Percentiles rank a stretch among this genome's conserved stretches.
Conservation (phyloP, 768 basidiomycete species). For the Leccinum subgranulosum region DNA sequence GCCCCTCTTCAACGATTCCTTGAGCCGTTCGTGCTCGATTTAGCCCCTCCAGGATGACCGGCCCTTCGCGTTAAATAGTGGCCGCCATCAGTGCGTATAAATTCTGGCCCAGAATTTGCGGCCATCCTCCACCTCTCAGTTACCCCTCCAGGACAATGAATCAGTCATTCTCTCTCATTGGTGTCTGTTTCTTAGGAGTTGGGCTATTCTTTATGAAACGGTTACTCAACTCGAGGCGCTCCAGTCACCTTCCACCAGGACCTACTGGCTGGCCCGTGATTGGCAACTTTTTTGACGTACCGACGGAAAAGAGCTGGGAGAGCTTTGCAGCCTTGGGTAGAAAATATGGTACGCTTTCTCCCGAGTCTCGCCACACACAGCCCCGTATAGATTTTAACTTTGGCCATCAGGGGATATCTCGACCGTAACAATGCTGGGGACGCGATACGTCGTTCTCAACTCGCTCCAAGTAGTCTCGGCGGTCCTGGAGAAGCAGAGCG, state of each 20-base stretch:
- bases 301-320: constrained; percentile 47
- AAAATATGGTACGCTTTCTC: constrained; percentile 41
- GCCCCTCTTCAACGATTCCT: not conserved
- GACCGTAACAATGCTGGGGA: constrained; percentile 35
- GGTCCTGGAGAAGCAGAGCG: constrained; percentile 50
- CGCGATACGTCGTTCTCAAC: constrained; percentile 50
- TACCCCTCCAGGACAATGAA: not conserved
- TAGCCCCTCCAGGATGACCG: not conserved
- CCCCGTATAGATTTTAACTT: constrained; percentile 6
- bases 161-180: not conserved
- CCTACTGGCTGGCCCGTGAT: constrained; percentile 38
- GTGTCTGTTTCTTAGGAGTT: constrained; percentile 16
- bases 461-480: constrained; percentile 42
- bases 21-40: not conserved
- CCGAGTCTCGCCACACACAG: not conserved
- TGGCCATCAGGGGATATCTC: constrained; percentile 16
- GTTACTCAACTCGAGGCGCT: not conserved
- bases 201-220: constrained; percentile 7
- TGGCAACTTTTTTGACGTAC: constrained; percentile 55
- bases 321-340: constrained; percentile 52
- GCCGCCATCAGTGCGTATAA: not conserved
- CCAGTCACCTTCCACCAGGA: constrained; percentile 16
- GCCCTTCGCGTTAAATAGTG: not conserved
- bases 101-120: not conserved
- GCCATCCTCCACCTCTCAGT: not conserved